A percentile compares a stretch with the other conserved stretches of the same genome.
These are phyloP conservation scores for Sclerotinia nivalis DNA, from an alignment of 2,329 filamentous ascomycete species.

Conservation along the genomic window DNA sequence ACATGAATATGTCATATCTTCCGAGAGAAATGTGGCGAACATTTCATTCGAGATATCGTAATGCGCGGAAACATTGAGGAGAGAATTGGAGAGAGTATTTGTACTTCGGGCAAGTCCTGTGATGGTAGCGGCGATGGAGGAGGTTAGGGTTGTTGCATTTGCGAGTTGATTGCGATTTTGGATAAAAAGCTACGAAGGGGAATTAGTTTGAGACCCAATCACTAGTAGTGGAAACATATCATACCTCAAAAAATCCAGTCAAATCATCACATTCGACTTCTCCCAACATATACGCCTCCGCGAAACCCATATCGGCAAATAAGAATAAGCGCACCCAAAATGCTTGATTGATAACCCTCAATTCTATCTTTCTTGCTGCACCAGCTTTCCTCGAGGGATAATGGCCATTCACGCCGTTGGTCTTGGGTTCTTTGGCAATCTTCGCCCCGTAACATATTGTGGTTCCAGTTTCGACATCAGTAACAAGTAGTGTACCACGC, in stretches of 20 bases:
- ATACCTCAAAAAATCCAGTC: constrained; percentile 66
- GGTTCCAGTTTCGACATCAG: constrained; percentile 49
- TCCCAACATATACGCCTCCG: constrained; percentile 66
- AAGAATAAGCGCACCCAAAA: constrained; percentile 71
- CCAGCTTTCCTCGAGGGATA: constrained; percentile 44
- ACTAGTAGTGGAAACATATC: constrained; percentile 11
- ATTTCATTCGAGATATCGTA: constrained; percentile 77
- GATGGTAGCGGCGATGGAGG: constrained; percentile 57
- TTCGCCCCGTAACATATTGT: constrained; percentile 50
- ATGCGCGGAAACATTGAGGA: constrained; percentile 69
- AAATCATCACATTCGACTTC: constrained; percentile 68
- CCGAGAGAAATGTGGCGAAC: constrained; percentile 71
- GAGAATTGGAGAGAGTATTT: constrained; percentile 58
- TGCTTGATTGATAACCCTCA: constrained; percentile 63
- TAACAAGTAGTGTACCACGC: constrained; percentile 50
- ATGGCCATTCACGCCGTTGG: constrained; percentile 36
- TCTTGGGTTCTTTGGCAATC: constrained; percentile 43
- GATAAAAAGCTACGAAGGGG: constrained; percentile 61
- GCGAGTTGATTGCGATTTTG: constrained; percentile 63
- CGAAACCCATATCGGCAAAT: constrained; percentile 75
- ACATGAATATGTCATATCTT: constrained; percentile 78
- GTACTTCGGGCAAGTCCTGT: constrained; percentile 58
- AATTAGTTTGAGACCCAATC: not conserved
- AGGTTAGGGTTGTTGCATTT: constrained; percentile 64
- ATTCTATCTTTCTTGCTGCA: constrained; percentile 49